Evolutionary conservation across 352 stramenopile genomes (phyloP).

Genomic region (Plasmopara viticola): DNA sequence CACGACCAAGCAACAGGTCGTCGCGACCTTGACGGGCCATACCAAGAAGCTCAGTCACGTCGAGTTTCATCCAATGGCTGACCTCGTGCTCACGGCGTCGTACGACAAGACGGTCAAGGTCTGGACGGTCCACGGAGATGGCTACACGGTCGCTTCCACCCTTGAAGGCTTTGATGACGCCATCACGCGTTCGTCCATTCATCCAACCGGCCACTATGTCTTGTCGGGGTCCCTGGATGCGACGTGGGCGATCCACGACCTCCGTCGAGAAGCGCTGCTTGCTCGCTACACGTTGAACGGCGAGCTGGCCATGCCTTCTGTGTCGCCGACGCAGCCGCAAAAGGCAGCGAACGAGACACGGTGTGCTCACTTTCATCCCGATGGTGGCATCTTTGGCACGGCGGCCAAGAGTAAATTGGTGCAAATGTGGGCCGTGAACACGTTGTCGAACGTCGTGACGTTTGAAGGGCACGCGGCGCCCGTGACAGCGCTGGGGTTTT

Average conservation of each 20-base stretch:
- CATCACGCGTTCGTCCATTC: constrained; percentile 63
- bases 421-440: constrained; percentile 91
- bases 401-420: constrained; percentile 61
- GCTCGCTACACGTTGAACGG: constrained; percentile 42
- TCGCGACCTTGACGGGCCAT: constrained; percentile 74
- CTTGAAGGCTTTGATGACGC: constrained; percentile 54
- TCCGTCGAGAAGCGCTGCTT: constrained; percentile 52
- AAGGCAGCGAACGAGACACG: constrained; percentile 36
- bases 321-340: constrained; percentile 12
- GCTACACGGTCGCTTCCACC: constrained; percentile 53
- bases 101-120: constrained; percentile 82
- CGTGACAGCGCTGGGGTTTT: constrained; percentile 84
- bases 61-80: constrained; percentile 63
- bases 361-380: constrained; percentile 86
- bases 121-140: constrained; percentile 42
- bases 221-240: constrained; percentile 71
- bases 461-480: constrained; percentile 78
- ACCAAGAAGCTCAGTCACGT: constrained; percentile 79
- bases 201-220: constrained; percentile 79
- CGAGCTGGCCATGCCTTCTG: constrained; percentile 28
- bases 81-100: constrained; percentile 63
- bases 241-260: constrained; percentile 81
- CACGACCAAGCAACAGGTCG: constrained; percentile 60
- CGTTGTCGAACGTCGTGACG: constrained; percentile 70
- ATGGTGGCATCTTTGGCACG: constrained; percentile 90